Base-by-base conservation (phyloP, 108 stramenopile species). In the Conticribra guillardii region DNA sequence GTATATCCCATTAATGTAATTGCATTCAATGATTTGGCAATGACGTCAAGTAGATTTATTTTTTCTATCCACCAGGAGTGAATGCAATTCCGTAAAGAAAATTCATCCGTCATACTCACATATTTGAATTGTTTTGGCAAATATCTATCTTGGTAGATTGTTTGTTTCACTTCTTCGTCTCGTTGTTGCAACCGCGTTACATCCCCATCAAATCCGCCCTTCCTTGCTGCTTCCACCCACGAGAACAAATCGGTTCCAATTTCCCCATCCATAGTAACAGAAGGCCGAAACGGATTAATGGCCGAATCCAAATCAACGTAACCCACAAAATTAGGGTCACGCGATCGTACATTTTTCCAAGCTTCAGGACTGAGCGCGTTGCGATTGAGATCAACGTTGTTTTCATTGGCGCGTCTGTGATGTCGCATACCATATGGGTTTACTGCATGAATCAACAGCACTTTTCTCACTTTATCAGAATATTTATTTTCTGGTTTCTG, bases 301-400 rank as follows among this genome's bases (percentile, higher is more conserved):
- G 44, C 46, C 2, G 68, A 46, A 31, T 78, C 84, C 73, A 86
- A 66, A 33, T 82, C 79, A 24, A 85, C 85, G 58, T 89, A 89
- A 1, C 65, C 54, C 15, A 70, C 82, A 66, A 74, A 69, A 53
- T 87, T 91, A 9, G 87, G 84, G 62, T 85, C 81, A 8, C 90
- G 66, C 8, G 31, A 17, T 16, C 84, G 54, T 46, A 87, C 72
- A 4, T 69, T 52, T 8, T 69, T 52, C 66, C 75, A 86, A 17
- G 76, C 50, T 29, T 67, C 41, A 8, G n/a, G 15, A 24, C 18
- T 41, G 23, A 93, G 75, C 0, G 64, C 85, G 73, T 95, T 95
- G 32, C 94, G 84, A 69, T 91, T 92, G 29, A 95, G 68, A 65
- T 95, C 94, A 27, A 92, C 91, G 68, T 92, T 92, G 64, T 90